Evolutionary conservation across 305 asterid species (phyloP).

Genomic region (Fraxinus angustifolia): DNA sequence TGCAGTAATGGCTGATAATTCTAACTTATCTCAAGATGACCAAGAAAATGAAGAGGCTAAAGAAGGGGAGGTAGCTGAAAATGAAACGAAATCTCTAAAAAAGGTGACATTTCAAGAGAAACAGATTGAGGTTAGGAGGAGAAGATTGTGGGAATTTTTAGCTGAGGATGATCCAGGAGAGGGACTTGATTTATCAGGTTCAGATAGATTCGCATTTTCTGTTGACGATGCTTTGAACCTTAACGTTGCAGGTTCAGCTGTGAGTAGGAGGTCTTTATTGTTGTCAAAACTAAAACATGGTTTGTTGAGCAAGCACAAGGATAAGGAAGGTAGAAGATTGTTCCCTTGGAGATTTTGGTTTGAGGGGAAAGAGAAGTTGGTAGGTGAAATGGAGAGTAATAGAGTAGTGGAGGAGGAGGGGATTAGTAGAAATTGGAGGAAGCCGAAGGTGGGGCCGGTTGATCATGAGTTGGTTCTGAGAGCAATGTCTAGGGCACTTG

Average conservation of each 20-base stretch:
- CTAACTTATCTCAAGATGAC: slow-evolving; percentile 25
- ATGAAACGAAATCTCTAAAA: slow-evolving; percentile 42
- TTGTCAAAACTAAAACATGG: slow-evolving; percentile 81
- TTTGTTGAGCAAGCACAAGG: slow-evolving; percentile 72
- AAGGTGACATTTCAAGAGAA: slow-evolving; percentile 68
- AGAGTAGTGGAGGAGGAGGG: slow-evolving; percentile 43
- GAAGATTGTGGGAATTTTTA: slow-evolving; percentile 89
- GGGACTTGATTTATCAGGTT: slow-evolving; percentile 95
- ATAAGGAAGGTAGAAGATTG: slow-evolving; percentile 55
- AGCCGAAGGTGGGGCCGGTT: slow-evolving; percentile 62
- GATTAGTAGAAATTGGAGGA: slow-evolving; percentile 45
- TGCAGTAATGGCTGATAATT: slow-evolving; percentile 29
- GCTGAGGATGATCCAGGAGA: slow-evolving; percentile 82
- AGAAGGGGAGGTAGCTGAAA: slow-evolving; percentile 44
- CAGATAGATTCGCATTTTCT: slow-evolving; percentile 95
- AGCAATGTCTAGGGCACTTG: slow-evolving; percentile 96
- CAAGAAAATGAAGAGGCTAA: slow-evolving; percentile 22
- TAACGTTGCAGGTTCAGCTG: slow-evolving; percentile 73
- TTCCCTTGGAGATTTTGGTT: slow-evolving; percentile 91
- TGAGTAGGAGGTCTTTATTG: slow-evolving; percentile 71
- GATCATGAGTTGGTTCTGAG: slow-evolving; percentile 76
- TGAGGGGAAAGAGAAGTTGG: slow-evolving; percentile 60
- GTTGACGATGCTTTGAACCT: slow-evolving; percentile 91
- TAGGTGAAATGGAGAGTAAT: slow-evolving; percentile 40
- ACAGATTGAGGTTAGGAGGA: slow-evolving; percentile 70